A percentile compares a stretch with the other conserved stretches of the same genome.
phyloP scores from a whole-genome alignment of 225 moss, liverwort and hornwort species.

The Polytrichum formosum region DNA sequence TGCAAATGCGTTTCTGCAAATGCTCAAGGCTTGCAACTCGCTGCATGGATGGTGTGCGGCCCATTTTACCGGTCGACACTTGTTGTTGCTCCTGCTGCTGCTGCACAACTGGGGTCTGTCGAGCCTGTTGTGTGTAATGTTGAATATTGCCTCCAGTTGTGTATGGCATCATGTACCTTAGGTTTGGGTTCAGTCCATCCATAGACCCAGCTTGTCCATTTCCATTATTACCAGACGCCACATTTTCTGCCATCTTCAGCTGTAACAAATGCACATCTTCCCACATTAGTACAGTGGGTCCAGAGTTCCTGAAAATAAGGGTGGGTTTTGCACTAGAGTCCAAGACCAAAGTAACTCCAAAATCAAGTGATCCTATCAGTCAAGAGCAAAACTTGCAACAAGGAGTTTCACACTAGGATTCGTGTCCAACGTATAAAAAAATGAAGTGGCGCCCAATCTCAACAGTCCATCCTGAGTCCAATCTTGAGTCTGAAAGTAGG shows the following conservation, averaged over 20 bases:
- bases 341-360: too few species aligned
- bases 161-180: conserved; percentile 33
- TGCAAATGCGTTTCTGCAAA: conserved; percentile 72
- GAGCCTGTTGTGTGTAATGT: conserved; percentile 27
- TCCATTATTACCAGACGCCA: conserved; percentile 41
- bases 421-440: too few species aligned
- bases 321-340: too few species aligned
- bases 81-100: conserved; percentile 37
- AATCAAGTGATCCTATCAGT: too few species aligned
- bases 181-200: conserved; percentile 22
- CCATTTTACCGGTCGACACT: conserved; percentile 64
- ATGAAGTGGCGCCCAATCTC: too few species aligned
- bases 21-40: conserved; percentile 84
- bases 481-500: too few species aligned
- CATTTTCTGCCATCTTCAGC: conserved; percentile 80
- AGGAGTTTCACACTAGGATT: too few species aligned
- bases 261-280: conserved; percentile 17
- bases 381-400: too few species aligned
- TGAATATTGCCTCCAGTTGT: conserved; percentile 19
- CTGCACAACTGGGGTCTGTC: conserved; percentile 31
- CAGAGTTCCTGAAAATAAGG: too few species aligned
- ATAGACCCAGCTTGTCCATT: conserved; percentile 32
- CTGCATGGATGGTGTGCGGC: conserved; percentile 91
- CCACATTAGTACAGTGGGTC: too few species aligned
- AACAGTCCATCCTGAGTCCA: too few species aligned